Percentiles rank a stretch among this genome's conserved stretches.
These are phyloP conservation scores for Aureobasidium melanogenum DNA, from an alignment of 2,329 filamentous ascomycete species.

Conservation along the genomic window DNA sequence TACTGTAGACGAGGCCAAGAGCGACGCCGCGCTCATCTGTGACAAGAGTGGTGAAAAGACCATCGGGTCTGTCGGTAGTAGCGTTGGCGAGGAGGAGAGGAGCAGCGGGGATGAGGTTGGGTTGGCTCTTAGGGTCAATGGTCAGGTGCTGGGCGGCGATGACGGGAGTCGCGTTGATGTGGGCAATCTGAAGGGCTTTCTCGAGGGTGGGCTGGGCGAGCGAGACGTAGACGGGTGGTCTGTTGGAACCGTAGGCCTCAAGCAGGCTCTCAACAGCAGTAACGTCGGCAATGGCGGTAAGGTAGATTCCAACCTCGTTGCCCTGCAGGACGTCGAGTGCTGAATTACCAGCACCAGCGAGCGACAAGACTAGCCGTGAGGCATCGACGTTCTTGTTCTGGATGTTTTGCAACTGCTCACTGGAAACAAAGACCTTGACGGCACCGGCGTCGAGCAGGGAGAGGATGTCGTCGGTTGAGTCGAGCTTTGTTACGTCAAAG, in stretches of 20 bases:
- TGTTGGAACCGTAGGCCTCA: slow-evolving; percentile 39
- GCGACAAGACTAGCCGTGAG: slow-evolving; percentile 48
- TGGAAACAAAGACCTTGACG: slow-evolving; percentile 71
- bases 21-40: slow-evolving; percentile 79
- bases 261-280: slow-evolving; percentile 38
- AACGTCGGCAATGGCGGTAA: slow-evolving; percentile 30
- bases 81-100: slow-evolving; percentile 66
- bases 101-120: slow-evolving; percentile 54
- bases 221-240: slow-evolving; percentile 44
- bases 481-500: slow-evolving; percentile 65
- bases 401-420: slow-evolving; percentile 55
- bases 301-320: slow-evolving; percentile 37
- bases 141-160: slow-evolving; percentile 64
- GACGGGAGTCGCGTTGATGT: slow-evolving; percentile 54
- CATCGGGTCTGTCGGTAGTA: slow-evolving; percentile 72
- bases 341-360: slow-evolving; percentile 35
- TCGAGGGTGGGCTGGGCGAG: slow-evolving; percentile 34
- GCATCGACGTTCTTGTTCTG: slow-evolving; percentile 45
- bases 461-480: slow-evolving; percentile 63
- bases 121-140: slow-evolving; percentile 51
- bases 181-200: slow-evolving; percentile 33
- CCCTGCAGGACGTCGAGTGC: slow-evolving; percentile 33
- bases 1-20: slow-evolving; percentile 89
- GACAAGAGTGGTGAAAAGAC: slow-evolving; percentile 81
- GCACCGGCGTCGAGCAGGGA: slow-evolving; percentile 79